These are phyloP conservation scores for Rhodotorula sp. DNA, from an alignment of 1,284 basidiomycete species.

Conservation along the genomic window DNA sequence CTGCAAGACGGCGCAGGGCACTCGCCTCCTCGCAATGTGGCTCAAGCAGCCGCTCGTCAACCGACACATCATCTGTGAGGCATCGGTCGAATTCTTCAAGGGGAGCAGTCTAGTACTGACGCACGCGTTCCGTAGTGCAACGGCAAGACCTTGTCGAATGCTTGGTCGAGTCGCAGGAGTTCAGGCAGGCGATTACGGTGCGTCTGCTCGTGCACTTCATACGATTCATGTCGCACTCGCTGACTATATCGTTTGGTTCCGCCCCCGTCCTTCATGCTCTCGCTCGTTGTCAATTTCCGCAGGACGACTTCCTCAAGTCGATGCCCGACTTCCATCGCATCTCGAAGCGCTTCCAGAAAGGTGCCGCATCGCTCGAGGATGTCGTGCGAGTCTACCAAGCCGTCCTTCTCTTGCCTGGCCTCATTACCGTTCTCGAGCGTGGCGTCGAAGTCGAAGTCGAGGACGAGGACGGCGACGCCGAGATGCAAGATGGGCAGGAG, in stretches of 20 bases:
- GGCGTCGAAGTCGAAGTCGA: constrained; percentile 52
- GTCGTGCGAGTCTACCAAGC: constrained; percentile 96
- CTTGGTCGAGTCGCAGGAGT: constrained; percentile 74
- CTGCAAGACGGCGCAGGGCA: constrained; percentile 95
- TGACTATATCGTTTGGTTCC: not conserved
- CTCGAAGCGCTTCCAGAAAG: constrained; percentile 86
- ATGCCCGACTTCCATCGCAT: constrained; percentile 96
- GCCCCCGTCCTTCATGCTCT: not conserved
- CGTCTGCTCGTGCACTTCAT: constrained; percentile 12
- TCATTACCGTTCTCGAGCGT: constrained; percentile 61
- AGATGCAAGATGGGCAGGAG: not conserved
- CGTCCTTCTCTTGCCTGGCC: constrained; percentile 69
- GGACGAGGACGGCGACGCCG: constrained; percentile 1
- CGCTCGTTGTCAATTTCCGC: constrained; percentile 1
- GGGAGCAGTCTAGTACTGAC: not conserved
- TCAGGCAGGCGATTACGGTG: constrained; percentile 71
- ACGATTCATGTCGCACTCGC: too few relatives aligned
- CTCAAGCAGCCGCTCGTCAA: constrained; percentile 96
- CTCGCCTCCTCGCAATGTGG: constrained; percentile 87
- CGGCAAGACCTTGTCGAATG: constrained; percentile 83
- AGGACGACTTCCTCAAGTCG: constrained; percentile 80
- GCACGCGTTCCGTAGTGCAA: constrained; percentile 56
- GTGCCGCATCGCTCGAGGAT: constrained; percentile 82
- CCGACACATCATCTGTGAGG: constrained; percentile 71
- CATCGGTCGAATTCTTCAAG: too few relatives aligned